phyloP scores from a whole-genome alignment of 371 early-diverging fungal genomes.

The Circinella umbellata region DNA sequence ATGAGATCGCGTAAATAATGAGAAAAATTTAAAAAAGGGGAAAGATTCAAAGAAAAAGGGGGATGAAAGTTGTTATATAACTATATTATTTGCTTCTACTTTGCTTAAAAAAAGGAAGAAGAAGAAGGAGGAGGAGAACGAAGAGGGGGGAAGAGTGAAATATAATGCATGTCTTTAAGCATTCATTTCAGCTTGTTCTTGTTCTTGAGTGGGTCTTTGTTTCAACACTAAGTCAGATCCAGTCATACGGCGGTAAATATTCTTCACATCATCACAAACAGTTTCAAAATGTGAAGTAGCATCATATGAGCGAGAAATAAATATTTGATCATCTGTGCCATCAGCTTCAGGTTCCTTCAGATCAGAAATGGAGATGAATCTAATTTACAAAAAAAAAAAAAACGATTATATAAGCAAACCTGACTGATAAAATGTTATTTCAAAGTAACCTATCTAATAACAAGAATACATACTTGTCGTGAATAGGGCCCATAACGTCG shows the following conservation, averaged over 20 bases:
- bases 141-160: not conserved
- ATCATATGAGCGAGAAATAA: constrained; percentile 95
- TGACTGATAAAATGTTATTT: not conserved
- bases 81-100: not conserved
- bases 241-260: constrained; percentile 89
- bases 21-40: no score
- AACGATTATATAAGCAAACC: not conserved
- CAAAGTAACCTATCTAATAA: not conserved
- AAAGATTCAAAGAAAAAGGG: not conserved
- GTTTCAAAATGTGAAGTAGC: constrained; percentile 99
- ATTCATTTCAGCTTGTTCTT: constrained; percentile 20
- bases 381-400: constrained; percentile 7
- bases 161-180: constrained; percentile 1
- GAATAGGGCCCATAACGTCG: constrained; percentile 88
- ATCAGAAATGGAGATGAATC: constrained; percentile 82
- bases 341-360: constrained; percentile 85
- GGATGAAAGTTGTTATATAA: not conserved
- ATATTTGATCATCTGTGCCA: constrained; percentile 85
- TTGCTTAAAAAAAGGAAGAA: no score
- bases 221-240: constrained; percentile 85
- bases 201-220: constrained; percentile 62
- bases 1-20: no score
- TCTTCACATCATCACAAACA: constrained; percentile 95
- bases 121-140: not conserved
- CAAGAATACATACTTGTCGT: constrained; percentile 67